Evolutionary conservation across 2,329 filamentous ascomycete species (phyloP).

Genomic region (Aspergillus clavatus): DNA sequence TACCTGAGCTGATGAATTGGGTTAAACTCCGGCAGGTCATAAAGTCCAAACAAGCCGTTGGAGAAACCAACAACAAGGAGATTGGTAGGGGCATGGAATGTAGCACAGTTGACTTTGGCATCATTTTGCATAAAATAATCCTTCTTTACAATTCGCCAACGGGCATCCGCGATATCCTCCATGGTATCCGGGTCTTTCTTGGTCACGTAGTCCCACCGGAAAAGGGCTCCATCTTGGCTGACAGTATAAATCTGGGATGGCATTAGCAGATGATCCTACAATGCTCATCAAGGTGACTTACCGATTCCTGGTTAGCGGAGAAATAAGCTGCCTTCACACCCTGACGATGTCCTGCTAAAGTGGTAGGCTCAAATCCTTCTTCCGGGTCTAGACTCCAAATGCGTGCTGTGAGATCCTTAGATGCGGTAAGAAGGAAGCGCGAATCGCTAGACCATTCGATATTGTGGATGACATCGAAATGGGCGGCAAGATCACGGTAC

Average conservation of each 20-base stretch:
- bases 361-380: constrained; percentile 83
- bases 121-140: constrained; percentile 93
- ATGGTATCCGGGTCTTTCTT: constrained; percentile 58
- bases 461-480: constrained; percentile 79
- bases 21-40: constrained; percentile 94
- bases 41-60: constrained; percentile 86
- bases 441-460: constrained; percentile 97
- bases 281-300: constrained; percentile 24
- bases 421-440: constrained; percentile 86
- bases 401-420: constrained; percentile 84
- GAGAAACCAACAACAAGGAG: constrained; percentile 96
- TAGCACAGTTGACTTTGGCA: constrained; percentile 81
- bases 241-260: constrained; percentile 71
- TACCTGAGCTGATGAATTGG: constrained; percentile 76
- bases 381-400: constrained; percentile 92
- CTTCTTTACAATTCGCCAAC: constrained; percentile 86
- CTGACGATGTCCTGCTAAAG: constrained; percentile 85
- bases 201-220: constrained; percentile 80
- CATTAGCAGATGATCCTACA: constrained; percentile 11
- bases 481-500: constrained; percentile 78
- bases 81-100: constrained; percentile 79
- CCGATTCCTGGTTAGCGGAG: constrained; percentile 81
- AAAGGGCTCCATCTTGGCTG: constrained; percentile 95
- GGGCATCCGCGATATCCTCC: constrained; percentile 62
- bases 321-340: constrained; percentile 95